phyloP scores from a whole-genome alignment of 2,329 filamentous ascomycete species.

The Sarocladium strictum region DNA sequence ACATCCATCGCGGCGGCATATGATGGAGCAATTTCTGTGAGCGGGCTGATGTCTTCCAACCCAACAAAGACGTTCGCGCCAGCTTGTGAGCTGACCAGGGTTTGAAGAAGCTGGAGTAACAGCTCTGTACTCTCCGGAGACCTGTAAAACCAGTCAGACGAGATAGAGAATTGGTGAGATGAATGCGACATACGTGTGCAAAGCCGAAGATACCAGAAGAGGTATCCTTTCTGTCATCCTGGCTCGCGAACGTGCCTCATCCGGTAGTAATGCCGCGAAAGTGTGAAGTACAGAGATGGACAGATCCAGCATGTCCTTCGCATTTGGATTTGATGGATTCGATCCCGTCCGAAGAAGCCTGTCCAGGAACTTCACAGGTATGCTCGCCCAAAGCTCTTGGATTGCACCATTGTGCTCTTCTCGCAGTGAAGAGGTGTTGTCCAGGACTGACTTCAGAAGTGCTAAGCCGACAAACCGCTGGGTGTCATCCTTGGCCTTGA shows the following conservation, averaged over 20 bases:
- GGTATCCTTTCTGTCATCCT: slow-evolving; percentile 49
- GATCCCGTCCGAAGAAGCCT: slow-evolving; percentile 53
- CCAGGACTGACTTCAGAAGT: slow-evolving; percentile 59
- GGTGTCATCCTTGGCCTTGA: slow-evolving; percentile 58
- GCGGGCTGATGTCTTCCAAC: slow-evolving; percentile 44
- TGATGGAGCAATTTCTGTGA: slow-evolving; percentile 51
- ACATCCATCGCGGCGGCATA: slow-evolving; percentile 50
- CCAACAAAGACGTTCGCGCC: slow-evolving; percentile 44
- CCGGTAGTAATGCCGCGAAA: slow-evolving; percentile 52
- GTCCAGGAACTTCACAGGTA: slow-evolving; percentile 59
- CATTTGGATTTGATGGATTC: slow-evolving; percentile 34
- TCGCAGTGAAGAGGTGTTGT: slow-evolving; percentile 49
- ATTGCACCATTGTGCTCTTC: slow-evolving; percentile 37
- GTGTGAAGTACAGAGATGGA: slow-evolving; percentile 58
- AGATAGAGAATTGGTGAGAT: not conserved
- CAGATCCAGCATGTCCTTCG: slow-evolving; percentile 56
- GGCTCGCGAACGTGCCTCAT: slow-evolving; percentile 33
- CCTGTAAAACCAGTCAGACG: slow-evolving; percentile 24
- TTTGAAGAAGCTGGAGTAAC: slow-evolving; percentile 52
- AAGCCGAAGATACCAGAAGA: slow-evolving; percentile 44
- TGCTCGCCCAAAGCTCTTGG: slow-evolving; percentile 49
- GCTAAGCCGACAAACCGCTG: slow-evolving; percentile 63
- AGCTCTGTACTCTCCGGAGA: slow-evolving; percentile 45
- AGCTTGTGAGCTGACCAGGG: slow-evolving; percentile 44
- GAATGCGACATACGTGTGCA: slow-evolving; percentile 44